These are phyloP conservation scores for Coemansia sp. DNA, from an alignment of 192 early-diverging fungal genomes.

Conservation along the genomic window DNA sequence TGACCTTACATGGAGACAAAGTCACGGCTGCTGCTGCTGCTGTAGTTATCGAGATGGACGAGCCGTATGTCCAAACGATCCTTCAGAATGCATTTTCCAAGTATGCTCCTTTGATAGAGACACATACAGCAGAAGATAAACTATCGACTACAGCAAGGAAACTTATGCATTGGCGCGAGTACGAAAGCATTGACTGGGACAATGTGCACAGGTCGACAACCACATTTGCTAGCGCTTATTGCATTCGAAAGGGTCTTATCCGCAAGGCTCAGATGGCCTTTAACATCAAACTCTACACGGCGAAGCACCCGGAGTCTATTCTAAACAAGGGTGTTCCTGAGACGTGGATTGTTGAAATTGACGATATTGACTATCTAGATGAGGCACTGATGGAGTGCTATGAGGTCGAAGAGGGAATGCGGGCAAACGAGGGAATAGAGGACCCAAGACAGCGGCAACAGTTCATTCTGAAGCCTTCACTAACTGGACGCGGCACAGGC, in stretches of 20 bases:
- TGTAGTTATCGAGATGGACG: constrained; percentile 50
- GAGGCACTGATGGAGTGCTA: constrained; percentile 68
- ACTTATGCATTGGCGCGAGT: constrained; percentile 62
- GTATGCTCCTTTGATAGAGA: constrained; percentile 14
- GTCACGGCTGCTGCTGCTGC: constrained; percentile 9
- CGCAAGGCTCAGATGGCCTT: constrained; percentile 66
- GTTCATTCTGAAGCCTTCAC: constrained; percentile 66
- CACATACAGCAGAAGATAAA: background rate
- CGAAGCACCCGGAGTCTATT: constrained; percentile 58
- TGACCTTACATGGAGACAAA: background rate
- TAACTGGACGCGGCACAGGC: constrained; percentile 62
- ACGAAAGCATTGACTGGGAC: constrained; percentile 63
- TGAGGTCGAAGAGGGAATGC: constrained; percentile 59
- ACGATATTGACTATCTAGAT: constrained; percentile 63
- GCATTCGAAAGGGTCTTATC: constrained; percentile 66
- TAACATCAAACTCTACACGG: constrained; percentile 57
- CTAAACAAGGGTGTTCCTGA: constrained; percentile 56
- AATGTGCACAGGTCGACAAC: constrained; percentile 30
- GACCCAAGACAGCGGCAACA: constrained; percentile 28
- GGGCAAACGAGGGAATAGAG: constrained; percentile 43
- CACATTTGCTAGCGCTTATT: constrained; percentile 57
- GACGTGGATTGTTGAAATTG: constrained; percentile 64
- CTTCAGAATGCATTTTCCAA: constrained; percentile 21
- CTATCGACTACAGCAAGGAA: background rate
- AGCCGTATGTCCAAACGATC: constrained; percentile 52